phyloP scores from a whole-genome alignment of 2,329 filamentous ascomycete genomes.

The Aaosphaeria arxii region DNA sequence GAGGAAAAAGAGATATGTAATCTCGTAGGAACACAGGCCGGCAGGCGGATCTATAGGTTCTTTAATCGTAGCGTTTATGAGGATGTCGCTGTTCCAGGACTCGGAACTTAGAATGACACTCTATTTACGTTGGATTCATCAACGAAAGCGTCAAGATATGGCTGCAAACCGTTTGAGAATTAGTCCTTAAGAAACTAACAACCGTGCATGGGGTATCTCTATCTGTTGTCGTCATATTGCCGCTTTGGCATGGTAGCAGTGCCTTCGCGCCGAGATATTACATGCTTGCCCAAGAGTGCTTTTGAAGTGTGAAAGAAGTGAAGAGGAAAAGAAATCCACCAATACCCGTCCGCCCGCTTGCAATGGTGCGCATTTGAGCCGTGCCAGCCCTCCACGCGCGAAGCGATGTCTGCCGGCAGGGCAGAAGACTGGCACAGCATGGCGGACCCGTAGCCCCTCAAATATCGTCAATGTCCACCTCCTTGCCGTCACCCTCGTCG shows the following conservation, averaged over 20 bases:
- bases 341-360: slow-evolving; percentile 35
- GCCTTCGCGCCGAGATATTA: no score
- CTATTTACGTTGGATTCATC: no score
- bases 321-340: slow-evolving; percentile 1
- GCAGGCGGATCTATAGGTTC: slow-evolving; percentile 73
- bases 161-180: no score
- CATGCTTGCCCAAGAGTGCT: not conserved
- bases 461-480: slow-evolving; percentile 95
- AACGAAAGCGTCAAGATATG: no score
- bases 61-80: slow-evolving; percentile 64
- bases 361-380: slow-evolving; percentile 40
- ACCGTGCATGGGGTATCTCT: no score
- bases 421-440: slow-evolving; percentile 31
- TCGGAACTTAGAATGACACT: no score
- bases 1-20: slow-evolving; percentile 67
- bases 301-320: not conserved
- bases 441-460: slow-evolving; percentile 44
- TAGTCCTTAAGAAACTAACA: no score
- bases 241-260: no score
- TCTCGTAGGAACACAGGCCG: slow-evolving; percentile 75
- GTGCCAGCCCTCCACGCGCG: slow-evolving; percentile 9
- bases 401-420: not conserved
- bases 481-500: slow-evolving; percentile 65
- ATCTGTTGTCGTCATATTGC: no score
- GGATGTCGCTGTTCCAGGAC: slow-evolving; percentile 18